Conservation (phyloP, 345 rosid genomes). For the Sonneratia caseolaris region DNA sequence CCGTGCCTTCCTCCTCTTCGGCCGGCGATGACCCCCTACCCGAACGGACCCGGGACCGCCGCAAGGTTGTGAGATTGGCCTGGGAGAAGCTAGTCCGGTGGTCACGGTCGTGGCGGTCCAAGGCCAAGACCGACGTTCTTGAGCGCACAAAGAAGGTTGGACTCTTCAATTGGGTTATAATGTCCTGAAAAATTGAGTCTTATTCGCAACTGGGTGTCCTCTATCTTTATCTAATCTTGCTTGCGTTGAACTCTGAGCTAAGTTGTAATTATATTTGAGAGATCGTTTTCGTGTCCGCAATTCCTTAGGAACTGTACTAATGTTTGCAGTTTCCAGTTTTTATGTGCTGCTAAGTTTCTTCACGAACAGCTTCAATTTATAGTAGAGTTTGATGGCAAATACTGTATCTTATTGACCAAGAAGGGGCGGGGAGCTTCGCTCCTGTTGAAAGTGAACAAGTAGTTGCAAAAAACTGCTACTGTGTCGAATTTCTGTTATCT, state of each 20-base stretch:
- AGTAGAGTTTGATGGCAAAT: too few species aligned
- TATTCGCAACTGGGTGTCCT: background rate
- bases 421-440: background rate
- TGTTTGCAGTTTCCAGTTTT: background rate
- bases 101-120: slow-evolving; percentile 85
- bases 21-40: background rate
- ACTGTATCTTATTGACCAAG: too few species aligned
- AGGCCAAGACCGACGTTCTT: slow-evolving; percentile 61
- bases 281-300: background rate
- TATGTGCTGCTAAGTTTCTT: background rate
- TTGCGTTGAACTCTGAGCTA: background rate
- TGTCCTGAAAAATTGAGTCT: background rate
- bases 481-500: background rate
- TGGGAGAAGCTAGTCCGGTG: slow-evolving; percentile 90
- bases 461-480: background rate
- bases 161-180: background rate
- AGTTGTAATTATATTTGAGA: background rate
- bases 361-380: too few species aligned
- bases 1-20: background rate
- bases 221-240: background rate
- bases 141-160: slow-evolving; percentile 73
- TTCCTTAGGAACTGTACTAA: background rate
- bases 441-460: background rate
- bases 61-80: slow-evolving; percentile 61
- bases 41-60: slow-evolving; percentile 30